These are phyloP conservation scores for Cladophialophora bantiana DNA, from an alignment of 2,329 filamentous ascomycete species.

Conservation along the genomic window DNA sequence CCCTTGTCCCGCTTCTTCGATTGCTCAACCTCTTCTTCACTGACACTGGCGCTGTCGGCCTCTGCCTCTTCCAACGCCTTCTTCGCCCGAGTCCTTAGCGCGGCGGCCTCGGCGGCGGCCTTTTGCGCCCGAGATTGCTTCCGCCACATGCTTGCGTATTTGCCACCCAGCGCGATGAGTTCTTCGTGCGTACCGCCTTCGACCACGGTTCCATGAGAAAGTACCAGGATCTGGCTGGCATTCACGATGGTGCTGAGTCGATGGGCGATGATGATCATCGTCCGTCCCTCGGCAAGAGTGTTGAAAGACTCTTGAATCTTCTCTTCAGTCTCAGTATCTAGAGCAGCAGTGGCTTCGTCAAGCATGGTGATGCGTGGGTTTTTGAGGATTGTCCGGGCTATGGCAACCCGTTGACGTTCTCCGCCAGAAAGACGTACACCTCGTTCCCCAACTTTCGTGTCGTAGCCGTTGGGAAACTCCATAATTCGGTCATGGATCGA, in stretches of 20 bases:
- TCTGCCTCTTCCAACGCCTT: conserved; percentile 49
- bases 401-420: conserved; percentile 92
- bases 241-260: conserved; percentile 84
- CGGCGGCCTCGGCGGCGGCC: conserved; percentile 67
- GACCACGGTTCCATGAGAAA: conserved; percentile 76
- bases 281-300: conserved; percentile 82
- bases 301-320: conserved; percentile 88
- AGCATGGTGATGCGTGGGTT: conserved; percentile 90
- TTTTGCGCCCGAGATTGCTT: conserved; percentile 83
- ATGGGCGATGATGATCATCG: conserved; percentile 93
- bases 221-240: conserved; percentile 82
- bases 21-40: conserved; percentile 52
- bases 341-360: conserved; percentile 89
- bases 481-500: conserved; percentile 94
- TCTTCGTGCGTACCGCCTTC: conserved; percentile 82
- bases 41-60: conserved; percentile 58
- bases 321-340: conserved; percentile 91
- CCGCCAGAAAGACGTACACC: conserved; percentile 86
- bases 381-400: conserved; percentile 91
- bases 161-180: conserved; percentile 72
- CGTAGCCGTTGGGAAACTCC: conserved; percentile 84
- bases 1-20: conserved; percentile 30
- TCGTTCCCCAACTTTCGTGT: conserved; percentile 89
- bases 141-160: conserved; percentile 86
- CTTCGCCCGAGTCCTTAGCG: conserved; percentile 53